Conservation (phyloP, 2,329 filamentous ascomycete genomes). For the Albophoma yamanashiensis region DNA sequence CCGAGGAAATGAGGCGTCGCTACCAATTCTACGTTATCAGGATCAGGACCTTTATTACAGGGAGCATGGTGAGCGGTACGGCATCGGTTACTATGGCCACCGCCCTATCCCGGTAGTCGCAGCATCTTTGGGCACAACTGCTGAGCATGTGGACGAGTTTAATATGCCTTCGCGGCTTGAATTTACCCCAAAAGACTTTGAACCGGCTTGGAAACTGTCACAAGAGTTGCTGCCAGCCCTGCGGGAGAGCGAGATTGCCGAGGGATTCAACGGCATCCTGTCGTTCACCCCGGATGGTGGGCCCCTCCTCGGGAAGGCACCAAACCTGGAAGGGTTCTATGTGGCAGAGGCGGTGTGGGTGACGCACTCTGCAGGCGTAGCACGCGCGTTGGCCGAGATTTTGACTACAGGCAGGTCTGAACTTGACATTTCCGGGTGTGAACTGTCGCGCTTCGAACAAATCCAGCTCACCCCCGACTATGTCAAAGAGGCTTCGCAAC, state of each 20-base stretch:
- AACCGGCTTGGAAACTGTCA: constrained; percentile 46
- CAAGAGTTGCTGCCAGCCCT: constrained; percentile 43
- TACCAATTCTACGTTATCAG: constrained; percentile 52
- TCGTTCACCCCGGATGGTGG: constrained; percentile 57
- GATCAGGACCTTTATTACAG: constrained; percentile 55
- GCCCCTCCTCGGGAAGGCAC: constrained; percentile 46
- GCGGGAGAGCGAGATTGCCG: constrained; percentile 36
- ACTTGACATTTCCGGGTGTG: constrained; percentile 48
- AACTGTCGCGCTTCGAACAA: constrained; percentile 49
- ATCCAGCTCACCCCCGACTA: constrained; percentile 46
- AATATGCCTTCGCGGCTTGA: constrained; percentile 53
- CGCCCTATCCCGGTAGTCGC: constrained; percentile 49
- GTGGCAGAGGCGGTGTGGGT: constrained; percentile 59
- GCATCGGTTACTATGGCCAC: constrained; percentile 56
- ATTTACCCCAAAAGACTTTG: constrained; percentile 50
- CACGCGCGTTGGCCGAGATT: constrained; percentile 47
- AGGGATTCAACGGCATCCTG: constrained; percentile 56
- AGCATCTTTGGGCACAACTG: constrained; percentile 39
- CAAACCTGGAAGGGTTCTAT: constrained; percentile 49
- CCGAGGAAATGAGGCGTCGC: constrained; percentile 33
- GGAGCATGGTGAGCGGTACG: constrained; percentile 51
- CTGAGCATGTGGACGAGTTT: constrained; percentile 41
- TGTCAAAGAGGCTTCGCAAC: constrained; percentile 45
- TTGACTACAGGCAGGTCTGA: constrained; percentile 44
- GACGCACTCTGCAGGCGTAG: constrained; percentile 53